Percentiles rank a stretch among this genome's conserved stretches.
These are phyloP conservation scores for Ballota nigra DNA, from an alignment of 257 asterid species.

Conservation along the genomic window DNA sequence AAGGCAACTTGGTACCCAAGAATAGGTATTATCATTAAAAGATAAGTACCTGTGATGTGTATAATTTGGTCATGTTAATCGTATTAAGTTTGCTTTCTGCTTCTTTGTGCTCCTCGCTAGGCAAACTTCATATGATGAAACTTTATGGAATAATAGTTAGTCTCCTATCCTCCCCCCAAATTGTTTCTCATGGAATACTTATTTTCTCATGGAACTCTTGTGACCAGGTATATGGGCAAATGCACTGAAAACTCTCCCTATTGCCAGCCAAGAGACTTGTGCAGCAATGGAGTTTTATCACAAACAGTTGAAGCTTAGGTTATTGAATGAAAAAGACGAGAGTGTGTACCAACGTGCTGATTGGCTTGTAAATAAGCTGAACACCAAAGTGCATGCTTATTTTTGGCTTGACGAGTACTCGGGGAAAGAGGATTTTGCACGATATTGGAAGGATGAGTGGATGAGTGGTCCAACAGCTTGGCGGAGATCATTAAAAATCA, in stretches of 20 bases:
- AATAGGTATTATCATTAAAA: slow-evolving; percentile 46
- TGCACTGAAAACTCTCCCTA: slow-evolving; percentile 65
- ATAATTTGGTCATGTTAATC: neutral
- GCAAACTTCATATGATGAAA: neutral
- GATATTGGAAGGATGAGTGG: slow-evolving; percentile 90
- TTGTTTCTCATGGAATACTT: slow-evolving; percentile 24
- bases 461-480: slow-evolving; percentile 82
- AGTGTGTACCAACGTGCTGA: slow-evolving; percentile 69
- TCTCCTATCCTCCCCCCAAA: neutral
- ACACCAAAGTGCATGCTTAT: slow-evolving; percentile 78
- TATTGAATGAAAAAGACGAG: slow-evolving; percentile 64
- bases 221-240: slow-evolving; percentile 61
- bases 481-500: slow-evolving; percentile 63
- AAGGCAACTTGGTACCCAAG: slow-evolving; percentile 82
- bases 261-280: slow-evolving; percentile 86
- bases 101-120: neutral
- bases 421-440: slow-evolving; percentile 70
- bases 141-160: neutral
- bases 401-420: slow-evolving; percentile 97
- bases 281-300: slow-evolving; percentile 90
- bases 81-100: neutral
- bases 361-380: slow-evolving; percentile 85
- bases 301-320: slow-evolving; percentile 71
- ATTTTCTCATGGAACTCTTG: slow-evolving; percentile 26
- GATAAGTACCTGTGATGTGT: neutral